Evolutionary conservation across 352 stramenopile species (phyloP).

Genomic region (Phytophthora citricola): DNA sequence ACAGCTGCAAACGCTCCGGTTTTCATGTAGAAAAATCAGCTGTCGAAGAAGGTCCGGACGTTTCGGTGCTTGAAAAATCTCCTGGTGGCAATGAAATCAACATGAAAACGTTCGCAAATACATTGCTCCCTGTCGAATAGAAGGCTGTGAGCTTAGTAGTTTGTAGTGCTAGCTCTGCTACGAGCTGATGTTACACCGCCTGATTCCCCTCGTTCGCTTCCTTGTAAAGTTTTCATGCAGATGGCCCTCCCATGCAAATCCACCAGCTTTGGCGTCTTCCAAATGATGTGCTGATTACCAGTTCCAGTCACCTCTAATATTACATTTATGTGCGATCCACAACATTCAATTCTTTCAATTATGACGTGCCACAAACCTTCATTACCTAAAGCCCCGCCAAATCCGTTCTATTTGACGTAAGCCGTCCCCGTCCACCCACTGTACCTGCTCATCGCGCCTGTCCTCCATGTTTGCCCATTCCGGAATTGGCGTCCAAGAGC

Average conservation of each 20-base stretch:
- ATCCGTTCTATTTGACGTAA: not conserved
- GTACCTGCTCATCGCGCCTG: not conserved
- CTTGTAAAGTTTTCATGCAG: conserved; percentile 5
- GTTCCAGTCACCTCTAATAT: conserved; percentile 1
- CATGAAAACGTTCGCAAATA: not conserved
- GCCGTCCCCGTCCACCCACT: conserved; percentile 32
- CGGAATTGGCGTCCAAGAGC: conserved; percentile 38
- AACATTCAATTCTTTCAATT: not conserved
- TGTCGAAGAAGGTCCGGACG: not conserved
- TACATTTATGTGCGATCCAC: not conserved
- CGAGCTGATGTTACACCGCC: too few species aligned
- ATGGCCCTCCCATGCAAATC: conserved; percentile 13
- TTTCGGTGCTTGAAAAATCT: conserved; percentile 27
- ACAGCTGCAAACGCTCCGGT: too few species aligned
- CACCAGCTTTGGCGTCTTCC: conserved; percentile 10
- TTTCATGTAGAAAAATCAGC: too few species aligned
- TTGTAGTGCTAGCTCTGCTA: too few species aligned
- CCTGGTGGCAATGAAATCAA: conserved; percentile 1
- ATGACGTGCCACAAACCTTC: not conserved
- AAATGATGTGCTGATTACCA: conserved; percentile 25
- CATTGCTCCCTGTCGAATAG: too few species aligned
- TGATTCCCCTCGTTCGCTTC: not conserved
- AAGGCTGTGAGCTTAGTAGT: too few species aligned
- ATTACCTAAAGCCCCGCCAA: not conserved
- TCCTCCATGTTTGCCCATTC: conserved; percentile 16